Evolutionary conservation across 257 asterid species (phyloP).

Genomic region (Solanum ahanhuiri): DNA sequence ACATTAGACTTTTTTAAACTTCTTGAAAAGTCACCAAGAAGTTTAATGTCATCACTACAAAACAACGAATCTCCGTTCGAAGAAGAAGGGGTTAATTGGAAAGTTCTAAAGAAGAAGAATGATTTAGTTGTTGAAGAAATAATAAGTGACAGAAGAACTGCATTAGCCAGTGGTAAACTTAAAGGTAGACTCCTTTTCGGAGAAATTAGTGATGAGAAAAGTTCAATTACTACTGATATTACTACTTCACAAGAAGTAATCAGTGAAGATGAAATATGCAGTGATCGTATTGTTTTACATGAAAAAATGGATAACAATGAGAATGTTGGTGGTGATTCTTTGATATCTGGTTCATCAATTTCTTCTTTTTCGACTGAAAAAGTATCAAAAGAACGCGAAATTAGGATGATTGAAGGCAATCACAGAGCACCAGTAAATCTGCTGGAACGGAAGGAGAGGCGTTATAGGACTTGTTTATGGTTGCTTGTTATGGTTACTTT

Average conservation of each 20-base stretch:
- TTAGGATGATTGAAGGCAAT: not conserved
- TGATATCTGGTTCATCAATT: not conserved
- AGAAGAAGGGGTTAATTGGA: conserved; percentile 1
- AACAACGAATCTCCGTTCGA: conserved; percentile 2
- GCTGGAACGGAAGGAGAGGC: not conserved
- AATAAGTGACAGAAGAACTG: conserved; percentile 30
- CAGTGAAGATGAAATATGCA: not conserved
- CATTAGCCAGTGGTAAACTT: conserved; percentile 28
- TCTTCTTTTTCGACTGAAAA: not conserved
- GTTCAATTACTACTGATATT: not conserved
- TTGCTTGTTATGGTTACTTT: not conserved
- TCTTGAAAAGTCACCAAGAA: conserved; percentile 27
- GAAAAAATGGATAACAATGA: not conserved
- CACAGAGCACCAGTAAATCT: not conserved
- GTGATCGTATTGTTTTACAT: not conserved
- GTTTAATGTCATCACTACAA: conserved; percentile 39
- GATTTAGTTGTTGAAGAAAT: conserved; percentile 27
- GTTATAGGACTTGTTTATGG: not conserved
- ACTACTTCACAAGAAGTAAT: not conserved
- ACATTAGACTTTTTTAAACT: not conserved
- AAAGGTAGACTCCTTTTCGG: conserved; percentile 29
- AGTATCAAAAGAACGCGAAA: not conserved
- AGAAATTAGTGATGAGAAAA: not conserved
- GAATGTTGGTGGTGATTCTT: not conserved
- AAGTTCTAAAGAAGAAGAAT: conserved; percentile 6